phyloP scores from a whole-genome alignment of 179 eudicot genomes.

The Amaranthus tricolor region DNA sequence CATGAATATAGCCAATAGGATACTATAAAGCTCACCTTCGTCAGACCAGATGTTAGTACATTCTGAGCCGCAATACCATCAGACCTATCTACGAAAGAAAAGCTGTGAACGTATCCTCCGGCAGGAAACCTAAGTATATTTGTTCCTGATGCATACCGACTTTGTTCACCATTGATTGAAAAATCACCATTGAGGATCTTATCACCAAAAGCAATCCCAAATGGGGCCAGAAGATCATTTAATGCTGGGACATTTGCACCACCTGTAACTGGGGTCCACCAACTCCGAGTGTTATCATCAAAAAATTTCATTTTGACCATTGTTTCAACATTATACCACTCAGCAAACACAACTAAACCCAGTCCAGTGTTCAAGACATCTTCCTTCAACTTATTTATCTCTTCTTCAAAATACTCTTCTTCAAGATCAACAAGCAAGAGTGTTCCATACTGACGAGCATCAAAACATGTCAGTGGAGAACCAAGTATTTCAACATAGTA shows the following conservation, averaged over 20 bases:
- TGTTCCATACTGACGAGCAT: conserved; percentile 89
- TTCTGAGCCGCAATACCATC: conserved; percentile 80
- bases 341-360: conserved; percentile 86
- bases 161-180: conserved; percentile 75
- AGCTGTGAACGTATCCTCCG: conserved; percentile 91
- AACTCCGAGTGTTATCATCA: conserved; percentile 93
- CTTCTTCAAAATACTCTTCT: conserved; percentile 89
- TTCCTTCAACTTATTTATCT: conserved; percentile 71
- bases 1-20: neutral
- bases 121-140: conserved; percentile 79
- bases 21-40: conserved; percentile 48
- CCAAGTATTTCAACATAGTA: conserved; percentile 94
- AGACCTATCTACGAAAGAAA: conserved; percentile 83
- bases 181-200: conserved; percentile 92
- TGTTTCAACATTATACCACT: conserved; percentile 93
- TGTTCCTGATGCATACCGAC: conserved; percentile 91
- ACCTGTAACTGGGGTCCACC: conserved; percentile 99
- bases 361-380: conserved; percentile 70
- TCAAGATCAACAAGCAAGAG: conserved; percentile 95
- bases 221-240: conserved; percentile 91
- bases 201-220: conserved; percentile 95
- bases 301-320: conserved; percentile 97
- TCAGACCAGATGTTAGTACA: conserved; percentile 49
- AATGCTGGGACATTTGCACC: conserved; percentile 92
- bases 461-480: conserved; percentile 95